Evolutionary conservation across 257 asterid species (phyloP).

Genomic region (Rehmannia glutinosa): DNA sequence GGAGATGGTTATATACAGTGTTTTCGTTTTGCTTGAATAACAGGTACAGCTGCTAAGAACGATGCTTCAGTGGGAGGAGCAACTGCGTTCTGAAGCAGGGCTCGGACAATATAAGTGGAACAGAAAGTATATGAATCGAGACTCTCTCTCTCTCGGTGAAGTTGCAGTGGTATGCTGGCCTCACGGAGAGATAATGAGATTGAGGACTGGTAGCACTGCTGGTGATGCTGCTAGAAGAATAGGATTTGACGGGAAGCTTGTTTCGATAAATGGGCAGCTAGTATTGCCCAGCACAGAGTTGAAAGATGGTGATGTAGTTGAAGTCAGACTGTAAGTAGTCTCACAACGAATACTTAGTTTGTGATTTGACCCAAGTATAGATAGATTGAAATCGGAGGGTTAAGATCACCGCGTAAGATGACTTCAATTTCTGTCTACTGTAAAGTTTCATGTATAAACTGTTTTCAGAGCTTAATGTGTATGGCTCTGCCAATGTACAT

Average conservation of each 20-base stretch:
- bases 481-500: conserved; percentile 14
- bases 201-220: conserved; percentile 92
- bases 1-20: neutral
- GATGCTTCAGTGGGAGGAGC: conserved; percentile 99
- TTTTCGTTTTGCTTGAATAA: too few relatives aligned
- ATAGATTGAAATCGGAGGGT: neutral
- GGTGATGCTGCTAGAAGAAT: conserved; percentile 90
- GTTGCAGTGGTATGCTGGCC: conserved; percentile 96
- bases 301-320: conserved; percentile 96
- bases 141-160: conserved; percentile 50
- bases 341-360: neutral
- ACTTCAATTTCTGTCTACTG: neutral
- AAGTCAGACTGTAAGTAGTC: conserved; percentile 53
- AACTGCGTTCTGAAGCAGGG: conserved; percentile 78
- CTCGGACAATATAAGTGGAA: conserved; percentile 25
- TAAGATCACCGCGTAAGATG: neutral
- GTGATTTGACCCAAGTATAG: neutral
- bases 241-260: conserved; percentile 80
- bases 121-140: conserved; percentile 22
- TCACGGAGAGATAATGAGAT: conserved; percentile 81
- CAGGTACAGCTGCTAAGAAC: conserved; percentile 83
- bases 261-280: conserved; percentile 79
- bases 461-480: too few relatives aligned
- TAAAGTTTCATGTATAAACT: neutral
- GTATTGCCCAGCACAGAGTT: conserved; percentile 79